These are phyloP conservation scores for Elsinoe batatas DNA, from an alignment of 2,329 filamentous ascomycete genomes.

Conservation along the genomic window DNA sequence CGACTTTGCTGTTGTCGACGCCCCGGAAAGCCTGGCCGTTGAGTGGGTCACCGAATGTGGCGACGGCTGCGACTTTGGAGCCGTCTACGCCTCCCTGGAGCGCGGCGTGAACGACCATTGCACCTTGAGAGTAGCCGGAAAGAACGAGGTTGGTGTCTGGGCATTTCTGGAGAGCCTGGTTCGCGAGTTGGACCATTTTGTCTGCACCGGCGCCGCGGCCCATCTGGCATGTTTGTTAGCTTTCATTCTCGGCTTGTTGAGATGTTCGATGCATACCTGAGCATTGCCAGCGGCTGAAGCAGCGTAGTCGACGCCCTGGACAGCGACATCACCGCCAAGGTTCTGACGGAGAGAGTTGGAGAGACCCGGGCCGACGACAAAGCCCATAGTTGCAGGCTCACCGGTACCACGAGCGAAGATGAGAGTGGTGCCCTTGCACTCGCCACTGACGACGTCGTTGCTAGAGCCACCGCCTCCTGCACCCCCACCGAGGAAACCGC, in stretches of 20 bases:
- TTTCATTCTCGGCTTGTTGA: too few species aligned
- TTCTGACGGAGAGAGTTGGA: constrained; percentile 16
- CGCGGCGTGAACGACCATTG: constrained; percentile 21
- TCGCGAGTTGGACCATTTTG: constrained; percentile 19
- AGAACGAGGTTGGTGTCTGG: constrained; percentile 23
- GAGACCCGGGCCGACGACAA: constrained; percentile 31
- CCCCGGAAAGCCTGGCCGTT: constrained; percentile 21
- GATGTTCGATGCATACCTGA: not conserved
- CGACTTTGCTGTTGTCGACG: constrained; percentile 19
- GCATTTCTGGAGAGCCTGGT: constrained; percentile 20
- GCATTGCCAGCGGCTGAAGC: constrained; percentile 18
- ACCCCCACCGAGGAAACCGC: constrained; percentile 2
- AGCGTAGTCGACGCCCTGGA: constrained; percentile 23
- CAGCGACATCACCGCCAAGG: constrained; percentile 18
- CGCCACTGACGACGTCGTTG: constrained; percentile 17
- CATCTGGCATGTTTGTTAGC: not conserved
- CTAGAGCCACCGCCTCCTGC: constrained; percentile 4
- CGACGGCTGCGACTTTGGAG: constrained; percentile 20
- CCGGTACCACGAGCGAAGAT: constrained; percentile 51
- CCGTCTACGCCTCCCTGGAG: constrained; percentile 17
- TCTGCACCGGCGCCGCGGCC: constrained; percentile 19
- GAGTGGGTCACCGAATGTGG: constrained; percentile 23
- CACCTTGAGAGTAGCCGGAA: constrained; percentile 24
- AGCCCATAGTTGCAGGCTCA: constrained; percentile 44
- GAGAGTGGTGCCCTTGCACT: constrained; percentile 41